Base-by-base conservation (phyloP, 345 rosid species). In the Euphorbia pulcherrima region DNA sequence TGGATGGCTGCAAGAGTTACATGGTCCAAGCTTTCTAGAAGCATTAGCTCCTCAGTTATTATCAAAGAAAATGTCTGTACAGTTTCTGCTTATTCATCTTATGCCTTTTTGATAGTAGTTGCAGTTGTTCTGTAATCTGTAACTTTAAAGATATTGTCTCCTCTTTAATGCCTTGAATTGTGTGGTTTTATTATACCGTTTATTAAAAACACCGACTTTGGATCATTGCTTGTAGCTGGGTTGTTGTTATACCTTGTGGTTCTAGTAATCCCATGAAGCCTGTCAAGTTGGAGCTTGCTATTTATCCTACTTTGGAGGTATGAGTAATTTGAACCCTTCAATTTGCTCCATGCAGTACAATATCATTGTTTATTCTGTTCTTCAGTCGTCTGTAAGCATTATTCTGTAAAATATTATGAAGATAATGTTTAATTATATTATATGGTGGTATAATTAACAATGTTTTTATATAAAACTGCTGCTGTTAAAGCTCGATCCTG, bases 61-160 rank as follows among this genome's bases (percentile, higher is more conserved):
- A 29, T 69, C 73, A 20, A 74, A 61, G 37, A 68, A 74, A 69
- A 65, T 74, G 78, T 95, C n/a, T n/a, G n/a, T n/a, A n/a, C n/a
- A n/a, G n/a, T n/a, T n/a, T n/a, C n/a, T n/a, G n/a, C n/a, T n/a
- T n/a, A n/a, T n/a, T n/a, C n/a, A n/a, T n/a, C n/a, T n/a, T n/a
- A n/a, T n/a, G n/a, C n/a, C n/a, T n/a, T n/a, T n/a, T n/a, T n/a
- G n/a, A n/a, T n/a, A n/a, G n/a, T n/a, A n/a, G n/a, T n/a, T n/a
- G n/a, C n/a, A n/a, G n/a, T n/a, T n/a, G n/a, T n/a, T n/a, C n/a
- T n/a, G n/a, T n/a, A n/a, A n/a, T n/a, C n/a, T n/a, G n/a, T n/a
- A n/a, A n/a, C n/a, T n/a, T n/a, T n/a, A n/a, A n/a, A n/a, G n/a
- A n/a, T n/a, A n/a, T n/a, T n/a, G n/a, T n/a, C n/a, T n/a, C n/a